Evolutionary conservation across 352 stramenopile species (phyloP), one percentile per base, ranked within the genome.

Genomic region (Phytophthora tubulina): DNA sequence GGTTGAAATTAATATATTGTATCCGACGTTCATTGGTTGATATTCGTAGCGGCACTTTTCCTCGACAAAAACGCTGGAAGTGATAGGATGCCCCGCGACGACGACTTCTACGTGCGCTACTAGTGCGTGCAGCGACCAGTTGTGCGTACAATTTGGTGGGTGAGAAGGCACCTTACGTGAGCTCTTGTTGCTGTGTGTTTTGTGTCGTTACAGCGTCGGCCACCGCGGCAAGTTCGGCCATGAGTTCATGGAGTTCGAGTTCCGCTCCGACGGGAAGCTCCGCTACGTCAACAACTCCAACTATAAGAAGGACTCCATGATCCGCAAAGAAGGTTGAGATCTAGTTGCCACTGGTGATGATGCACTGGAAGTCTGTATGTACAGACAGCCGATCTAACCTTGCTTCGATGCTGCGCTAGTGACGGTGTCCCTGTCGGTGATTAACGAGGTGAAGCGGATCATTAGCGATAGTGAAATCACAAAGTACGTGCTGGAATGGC

Each of bases 261-360:
- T 99, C 55, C 89, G 82, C 41, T 84, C 91, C 14, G 91, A 96
- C 65, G 92, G 90, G 41, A 96, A 93, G 70, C 83, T 99, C 32
- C 89, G 96, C 39, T 99, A 99, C 70, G 96, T 96, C 33, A 99
- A 99, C 84, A 99, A 99, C 81, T 98, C 94, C 44, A 99, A 99
- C 85, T 99, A 99, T 81, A 99, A 99, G 80, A 97, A 98, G 66
- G 96, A 98, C 73, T 95, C 90, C 7, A 98, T 99, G 85, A 99
- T 99, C 77, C 87, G 95, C 39, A 99, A 99, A 86, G 95, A 99
- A 93, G 89, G 93, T 97, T 14, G 31, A 39, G 64, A 17, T 2
- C 9, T 14, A 14, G 0, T 15, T 30, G 2, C 14, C 6, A 0
- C 1, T 57, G 32, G 15, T 6, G 15, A 39, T 32, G 33, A 30